Conservation (phyloP, 139 green algal species). For the Ettlia oleoabundans region DNA sequence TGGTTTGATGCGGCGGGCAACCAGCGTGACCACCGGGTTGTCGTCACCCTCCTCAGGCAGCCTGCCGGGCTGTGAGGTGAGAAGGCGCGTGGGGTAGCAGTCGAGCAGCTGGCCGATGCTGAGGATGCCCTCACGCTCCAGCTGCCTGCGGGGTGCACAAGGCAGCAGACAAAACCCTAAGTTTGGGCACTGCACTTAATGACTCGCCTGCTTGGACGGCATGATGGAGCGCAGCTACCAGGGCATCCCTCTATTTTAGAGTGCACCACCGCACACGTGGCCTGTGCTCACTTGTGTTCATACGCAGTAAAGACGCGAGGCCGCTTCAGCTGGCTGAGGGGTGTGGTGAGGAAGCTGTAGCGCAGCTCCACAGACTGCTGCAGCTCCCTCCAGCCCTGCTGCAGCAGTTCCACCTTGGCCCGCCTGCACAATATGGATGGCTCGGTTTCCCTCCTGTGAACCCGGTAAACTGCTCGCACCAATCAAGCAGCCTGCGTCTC, state of each 20-base stretch:
- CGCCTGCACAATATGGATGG: too few relatives aligned
- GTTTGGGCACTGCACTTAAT: too few relatives aligned
- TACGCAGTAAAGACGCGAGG: slow-evolving; percentile 2
- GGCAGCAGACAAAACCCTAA: too few relatives aligned
- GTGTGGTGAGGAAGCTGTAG: slow-evolving; percentile 4
- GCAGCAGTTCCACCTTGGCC: slow-evolving; percentile 4
- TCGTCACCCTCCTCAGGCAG: slow-evolving; percentile 6
- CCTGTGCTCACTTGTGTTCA: slow-evolving; percentile 21
- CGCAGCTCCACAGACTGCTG: slow-evolving; percentile 21
- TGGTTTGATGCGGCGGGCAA: background rate
- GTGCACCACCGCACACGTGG: background rate
- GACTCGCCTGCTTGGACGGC: too few relatives aligned
- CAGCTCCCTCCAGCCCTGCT: slow-evolving; percentile 8
- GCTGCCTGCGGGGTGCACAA: too few relatives aligned
- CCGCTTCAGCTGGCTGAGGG: background rate
- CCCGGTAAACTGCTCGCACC: too few relatives aligned
- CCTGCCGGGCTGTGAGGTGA: slow-evolving; percentile 30
- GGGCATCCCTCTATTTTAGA: too few relatives aligned
- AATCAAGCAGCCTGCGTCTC: too few relatives aligned
- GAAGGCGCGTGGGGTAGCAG: slow-evolving; percentile 53
- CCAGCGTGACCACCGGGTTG: slow-evolving; percentile 17
- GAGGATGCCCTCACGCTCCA: slow-evolving; percentile 36
- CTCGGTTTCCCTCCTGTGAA: too few relatives aligned
- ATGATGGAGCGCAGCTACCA: too few relatives aligned
- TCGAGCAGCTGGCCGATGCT: slow-evolving; percentile 55